phyloP scores from a whole-genome alignment of 2,329 filamentous ascomycete species.

The Trichoderma hamatum region DNA sequence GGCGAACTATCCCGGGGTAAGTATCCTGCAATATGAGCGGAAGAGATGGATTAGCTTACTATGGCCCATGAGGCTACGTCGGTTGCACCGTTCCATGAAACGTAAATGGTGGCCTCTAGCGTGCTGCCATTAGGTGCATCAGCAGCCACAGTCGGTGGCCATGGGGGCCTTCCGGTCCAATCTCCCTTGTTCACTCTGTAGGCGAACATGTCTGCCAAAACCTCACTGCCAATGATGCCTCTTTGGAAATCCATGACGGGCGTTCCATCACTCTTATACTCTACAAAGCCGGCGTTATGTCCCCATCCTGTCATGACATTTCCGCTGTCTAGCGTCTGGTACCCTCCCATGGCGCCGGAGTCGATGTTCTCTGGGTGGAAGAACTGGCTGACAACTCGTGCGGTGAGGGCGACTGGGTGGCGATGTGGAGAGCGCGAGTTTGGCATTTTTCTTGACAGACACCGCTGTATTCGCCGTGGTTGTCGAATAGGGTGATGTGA shows the following conservation, averaged over 20 bases:
- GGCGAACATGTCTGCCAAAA: constrained; percentile 9
- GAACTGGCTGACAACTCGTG: not conserved
- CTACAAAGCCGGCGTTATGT: constrained; percentile 2
- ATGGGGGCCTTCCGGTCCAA: not conserved
- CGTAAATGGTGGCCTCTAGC: not conserved
- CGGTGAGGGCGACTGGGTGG: not conserved
- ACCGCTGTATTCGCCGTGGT: constrained; percentile 7
- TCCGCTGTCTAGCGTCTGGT: not conserved
- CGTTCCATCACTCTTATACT: constrained; percentile 3
- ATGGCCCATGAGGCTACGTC: constrained; percentile 11
- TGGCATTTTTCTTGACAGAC: not conserved
- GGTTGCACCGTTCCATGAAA: constrained; percentile 13
- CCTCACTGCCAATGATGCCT: not conserved
- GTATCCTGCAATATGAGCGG: not conserved
- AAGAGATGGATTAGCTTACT: not conserved
- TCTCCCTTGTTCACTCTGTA: constrained; percentile 17
- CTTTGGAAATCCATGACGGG: constrained; percentile 9
- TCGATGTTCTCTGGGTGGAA: constrained; percentile 1
- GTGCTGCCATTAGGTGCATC: constrained; percentile 5
- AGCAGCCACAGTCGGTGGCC: not conserved
- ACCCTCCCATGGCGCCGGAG: constrained; percentile 16
- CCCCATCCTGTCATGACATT: constrained; percentile 17
- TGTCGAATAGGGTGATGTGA: constrained; percentile 18
- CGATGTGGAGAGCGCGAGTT: constrained; percentile 4
- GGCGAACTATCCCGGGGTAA: not conserved